Evolutionary conservation across 139 green algal species (phyloP).

Genomic region (Closterium sp.): DNA sequence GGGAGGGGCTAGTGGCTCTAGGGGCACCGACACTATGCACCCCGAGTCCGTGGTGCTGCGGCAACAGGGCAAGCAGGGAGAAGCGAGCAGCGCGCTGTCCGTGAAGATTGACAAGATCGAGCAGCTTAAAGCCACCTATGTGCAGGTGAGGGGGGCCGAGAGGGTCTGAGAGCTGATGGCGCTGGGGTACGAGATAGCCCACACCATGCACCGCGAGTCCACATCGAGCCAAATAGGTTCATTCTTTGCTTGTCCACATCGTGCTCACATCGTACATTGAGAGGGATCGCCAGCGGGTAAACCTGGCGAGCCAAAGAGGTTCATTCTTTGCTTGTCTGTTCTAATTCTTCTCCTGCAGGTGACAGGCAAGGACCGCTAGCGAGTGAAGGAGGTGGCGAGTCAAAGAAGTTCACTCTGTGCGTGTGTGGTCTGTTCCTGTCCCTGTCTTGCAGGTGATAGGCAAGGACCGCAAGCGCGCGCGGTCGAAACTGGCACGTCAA

Average conservation of each 20-base stretch:
- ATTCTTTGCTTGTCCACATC: too few relatives aligned
- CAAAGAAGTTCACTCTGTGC: neutral
- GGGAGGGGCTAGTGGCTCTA: too few relatives aligned
- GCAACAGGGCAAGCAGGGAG: too few relatives aligned
- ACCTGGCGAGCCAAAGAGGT: slow-evolving; percentile 30
- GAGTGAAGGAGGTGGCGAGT: neutral
- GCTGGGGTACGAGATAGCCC: slow-evolving; percentile 93
- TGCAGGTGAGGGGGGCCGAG: slow-evolving; percentile 32
- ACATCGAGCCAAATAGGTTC: too few relatives aligned
- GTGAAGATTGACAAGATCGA: slow-evolving; percentile 52
- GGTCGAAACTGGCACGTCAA: neutral
- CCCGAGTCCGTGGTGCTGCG: too few relatives aligned
- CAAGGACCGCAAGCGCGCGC: neutral
- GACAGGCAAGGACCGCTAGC: neutral
- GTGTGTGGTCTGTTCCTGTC: slow-evolving; percentile 39
- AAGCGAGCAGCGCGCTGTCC: neutral
- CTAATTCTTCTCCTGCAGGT: slow-evolving; percentile 38
- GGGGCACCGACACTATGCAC: too few relatives aligned
- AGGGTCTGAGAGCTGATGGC: slow-evolving; percentile 95
- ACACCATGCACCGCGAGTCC: too few relatives aligned
- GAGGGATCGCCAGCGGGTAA: neutral
- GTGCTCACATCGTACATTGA: too few relatives aligned
- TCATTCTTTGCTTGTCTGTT: slow-evolving; percentile 21
- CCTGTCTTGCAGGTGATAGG: slow-evolving; percentile 46
- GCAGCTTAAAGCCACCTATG: slow-evolving; percentile 48